A percentile compares a stretch with the other conserved stretches of the same genome.
Conservation (phyloP, 129 eudicot species). For the Flaveria trinervia region DNA sequence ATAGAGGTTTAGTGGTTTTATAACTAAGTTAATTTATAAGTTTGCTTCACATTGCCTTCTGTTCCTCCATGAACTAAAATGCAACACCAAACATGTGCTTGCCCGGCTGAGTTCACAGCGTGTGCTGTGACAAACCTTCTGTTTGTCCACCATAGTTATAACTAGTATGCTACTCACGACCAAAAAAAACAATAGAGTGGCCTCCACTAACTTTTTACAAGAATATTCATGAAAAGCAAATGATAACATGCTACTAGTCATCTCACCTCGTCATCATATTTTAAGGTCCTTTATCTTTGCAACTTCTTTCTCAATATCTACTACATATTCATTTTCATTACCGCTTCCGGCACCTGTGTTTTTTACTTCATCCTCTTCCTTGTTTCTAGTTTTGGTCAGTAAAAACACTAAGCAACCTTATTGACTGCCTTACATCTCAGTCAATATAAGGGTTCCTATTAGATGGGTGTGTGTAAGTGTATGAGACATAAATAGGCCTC, state of each 20-base stretch:
- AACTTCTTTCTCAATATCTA: too few relatives aligned
- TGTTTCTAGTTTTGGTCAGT: too few relatives aligned
- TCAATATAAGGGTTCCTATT: neutral
- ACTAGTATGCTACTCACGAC: neutral
- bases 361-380: too few relatives aligned
- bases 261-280: neutral
- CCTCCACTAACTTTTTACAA: neutral
- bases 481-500: neutral
- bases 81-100: too few relatives aligned
- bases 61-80: too few relatives aligned
- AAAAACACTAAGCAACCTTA: too few relatives aligned
- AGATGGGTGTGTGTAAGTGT: neutral
- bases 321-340: too few relatives aligned
- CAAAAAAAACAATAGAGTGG: neutral
- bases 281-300: too few relatives aligned
- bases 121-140: neutral
- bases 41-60: neutral
- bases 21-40: neutral
- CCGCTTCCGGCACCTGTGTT: too few relatives aligned
- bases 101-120: neutral
- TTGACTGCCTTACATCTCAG: neutral
- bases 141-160: neutral
- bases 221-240: neutral
- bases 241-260: neutral
- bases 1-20: neutral